Evolutionary conservation across 495 filamentous ascomycete species (phyloP).

Genomic region (Penicillium argentinense): DNA sequence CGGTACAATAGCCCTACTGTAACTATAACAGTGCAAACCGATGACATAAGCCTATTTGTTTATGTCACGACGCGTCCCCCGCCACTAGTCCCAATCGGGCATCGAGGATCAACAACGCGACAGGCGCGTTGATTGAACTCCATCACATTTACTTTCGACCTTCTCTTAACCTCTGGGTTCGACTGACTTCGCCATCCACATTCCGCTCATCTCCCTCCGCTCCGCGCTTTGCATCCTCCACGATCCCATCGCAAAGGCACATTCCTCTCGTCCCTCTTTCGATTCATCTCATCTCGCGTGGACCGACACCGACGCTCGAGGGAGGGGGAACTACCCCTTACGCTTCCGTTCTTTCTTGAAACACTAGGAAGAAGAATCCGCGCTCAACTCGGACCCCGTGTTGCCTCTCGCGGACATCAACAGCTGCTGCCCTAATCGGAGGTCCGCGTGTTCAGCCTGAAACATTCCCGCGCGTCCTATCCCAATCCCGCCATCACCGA

Average conservation of each 20-base stretch:
- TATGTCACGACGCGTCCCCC: slow-evolving; percentile 34
- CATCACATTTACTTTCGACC: not conserved
- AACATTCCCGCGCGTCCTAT: slow-evolving; percentile 24
- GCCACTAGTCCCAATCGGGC: slow-evolving; percentile 23
- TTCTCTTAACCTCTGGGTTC: too few relatives aligned
- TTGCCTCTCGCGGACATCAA: slow-evolving; percentile 4
- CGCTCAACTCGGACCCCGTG: not conserved
- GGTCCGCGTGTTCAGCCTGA: slow-evolving; percentile 21
- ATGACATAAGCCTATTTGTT: slow-evolving; percentile 31
- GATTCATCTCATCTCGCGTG: slow-evolving; percentile 17
- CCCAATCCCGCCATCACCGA: slow-evolving; percentile 2
- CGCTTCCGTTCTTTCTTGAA: slow-evolving; percentile 21
- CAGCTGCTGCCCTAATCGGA: slow-evolving; percentile 12
- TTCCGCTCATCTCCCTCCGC: not conserved
- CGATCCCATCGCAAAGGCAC: not conserved
- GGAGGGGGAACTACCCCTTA: slow-evolving; percentile 29
- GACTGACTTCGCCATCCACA: too few relatives aligned
- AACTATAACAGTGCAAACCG: not conserved
- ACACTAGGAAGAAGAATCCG: slow-evolving; percentile 11
- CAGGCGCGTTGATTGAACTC: slow-evolving; percentile 25
- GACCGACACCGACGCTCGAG: slow-evolving; percentile 13
- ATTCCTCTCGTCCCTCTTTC: slow-evolving; percentile 1
- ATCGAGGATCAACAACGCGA: slow-evolving; percentile 34
- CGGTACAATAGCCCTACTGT: too few relatives aligned
- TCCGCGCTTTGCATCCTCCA: not conserved